Conservation (phyloP, 1,139 yeast species). For the Suhomyces taliae region DNA sequence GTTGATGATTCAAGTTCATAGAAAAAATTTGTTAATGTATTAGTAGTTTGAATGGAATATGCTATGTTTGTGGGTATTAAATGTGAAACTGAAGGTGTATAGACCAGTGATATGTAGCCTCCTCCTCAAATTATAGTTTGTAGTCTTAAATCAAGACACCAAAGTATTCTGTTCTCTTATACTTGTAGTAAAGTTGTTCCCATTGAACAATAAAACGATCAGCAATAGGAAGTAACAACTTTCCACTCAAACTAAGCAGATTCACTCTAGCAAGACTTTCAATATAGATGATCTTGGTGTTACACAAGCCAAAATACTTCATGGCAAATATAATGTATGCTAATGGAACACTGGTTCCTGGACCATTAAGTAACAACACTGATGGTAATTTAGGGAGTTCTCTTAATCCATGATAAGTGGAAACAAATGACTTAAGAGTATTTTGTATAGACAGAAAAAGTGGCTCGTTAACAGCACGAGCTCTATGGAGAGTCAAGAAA, state of each 20-base stretch:
- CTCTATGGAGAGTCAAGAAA: constrained; percentile 57
- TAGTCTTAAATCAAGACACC: constrained; percentile 65
- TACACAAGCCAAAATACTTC: constrained; percentile 51
- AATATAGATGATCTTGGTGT: constrained; percentile 68
- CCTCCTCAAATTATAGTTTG: too few relatives aligned
- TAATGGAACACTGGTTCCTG: constrained; percentile 85
- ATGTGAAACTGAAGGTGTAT: too few relatives aligned
- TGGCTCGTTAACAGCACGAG: constrained; percentile 75
- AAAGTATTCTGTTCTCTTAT: constrained; percentile 68
- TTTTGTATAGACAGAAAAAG: constrained; percentile 51
- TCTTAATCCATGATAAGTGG: constrained; percentile 26
- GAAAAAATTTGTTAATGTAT: too few relatives aligned
- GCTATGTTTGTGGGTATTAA: too few relatives aligned
- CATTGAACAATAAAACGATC: constrained; percentile 89
- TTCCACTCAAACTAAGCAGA: constrained; percentile 74
- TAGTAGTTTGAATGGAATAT: too few relatives aligned
- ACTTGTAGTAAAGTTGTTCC: constrained; percentile 58
- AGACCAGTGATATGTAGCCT: too few relatives aligned
- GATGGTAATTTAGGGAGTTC: constrained; percentile 38
- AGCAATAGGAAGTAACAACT: constrained; percentile 62
- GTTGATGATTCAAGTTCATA: too few relatives aligned
- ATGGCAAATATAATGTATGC: constrained; percentile 61
- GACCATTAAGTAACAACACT: constrained; percentile 79
- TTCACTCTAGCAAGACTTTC: constrained; percentile 89
- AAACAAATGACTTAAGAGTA: constrained; percentile 43